Base-by-base conservation (phyloP, 225 moss, liverwort and hornwort genomes). In the Bryoerythrophyllum caledonicum region DNA sequence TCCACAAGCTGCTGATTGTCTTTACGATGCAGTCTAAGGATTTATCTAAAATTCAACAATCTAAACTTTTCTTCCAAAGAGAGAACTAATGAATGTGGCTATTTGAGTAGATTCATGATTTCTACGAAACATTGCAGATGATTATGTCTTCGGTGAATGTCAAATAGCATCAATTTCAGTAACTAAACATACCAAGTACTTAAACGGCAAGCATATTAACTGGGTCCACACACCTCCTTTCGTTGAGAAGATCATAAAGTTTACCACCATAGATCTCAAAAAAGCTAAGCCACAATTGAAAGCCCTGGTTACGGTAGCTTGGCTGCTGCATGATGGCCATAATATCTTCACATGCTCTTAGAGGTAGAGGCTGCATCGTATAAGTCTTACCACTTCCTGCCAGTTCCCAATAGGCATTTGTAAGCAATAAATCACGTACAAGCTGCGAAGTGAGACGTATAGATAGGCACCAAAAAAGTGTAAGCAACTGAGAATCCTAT, bases 221-320 rank as follows among this genome's bases (percentile, higher is more conserved):
- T 67, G 72, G 80, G 56, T 71, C 53, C 67, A 82, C 78, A 83
- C 85, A 99, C 97, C 97, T 99, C 82, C 97, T 89, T 69, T 99
- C 97, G 79, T 95, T 99, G 65, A 99, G 83, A 72, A 99, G 93
- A 84, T 99, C 97, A 80, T 94, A 99, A 67, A 99, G 91, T 87
- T 99, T 99, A 79, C 97, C 97, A 79, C 97, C 97, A 71, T 99
- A 99, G 72, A 99, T 99, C 88, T 99, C 97, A 86, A 99, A 99
- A 86, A 95, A 99, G 72, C 97, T 99, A 80, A 99, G 94, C 97
- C 97, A 99, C 73, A 99, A 82, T 72, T 99, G 94, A 78, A 93
- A 86, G 55, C 93, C 93, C 84, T 99, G 91, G 67, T 88, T 90
- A 70, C 92, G 90, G 67, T 95, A 79, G 38, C 74, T 82, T 72